phyloP scores from a whole-genome alignment of 2,329 filamentous ascomycete genomes.

The Bretziella fagacearum region DNA sequence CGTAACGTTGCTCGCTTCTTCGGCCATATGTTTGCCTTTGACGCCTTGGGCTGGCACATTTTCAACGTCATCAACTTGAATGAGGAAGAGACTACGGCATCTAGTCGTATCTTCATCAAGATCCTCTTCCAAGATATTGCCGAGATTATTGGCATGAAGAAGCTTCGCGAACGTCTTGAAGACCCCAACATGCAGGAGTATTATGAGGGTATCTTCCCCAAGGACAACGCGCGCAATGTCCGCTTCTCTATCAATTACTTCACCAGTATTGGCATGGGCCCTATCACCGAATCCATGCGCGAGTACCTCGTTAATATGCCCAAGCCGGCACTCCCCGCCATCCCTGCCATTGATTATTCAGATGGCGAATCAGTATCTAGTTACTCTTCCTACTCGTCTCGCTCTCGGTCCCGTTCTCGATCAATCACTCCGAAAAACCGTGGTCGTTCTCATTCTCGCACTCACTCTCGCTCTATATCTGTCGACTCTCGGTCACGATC shows the following conservation, averaged over 20 bases:
- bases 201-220: conserved; percentile 76
- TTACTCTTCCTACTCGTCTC: conserved; percentile 47
- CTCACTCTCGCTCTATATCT: conserved; percentile 12
- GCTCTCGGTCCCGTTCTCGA: conserved; percentile 31
- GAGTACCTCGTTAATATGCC: conserved; percentile 79
- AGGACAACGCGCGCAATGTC: conserved; percentile 73
- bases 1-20: conserved; percentile 94
- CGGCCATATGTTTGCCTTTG: conserved; percentile 71
- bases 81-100: conserved; percentile 92
- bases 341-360: conserved; percentile 40
- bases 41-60: conserved; percentile 85
- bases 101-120: conserved; percentile 95
- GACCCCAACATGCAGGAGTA: conserved; percentile 64
- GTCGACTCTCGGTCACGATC: conserved; percentile 11
- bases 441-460: conserved; percentile 16
- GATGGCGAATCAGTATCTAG: conserved; percentile 59
- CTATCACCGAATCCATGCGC: conserved; percentile 86
- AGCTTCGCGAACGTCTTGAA: conserved; percentile 56
- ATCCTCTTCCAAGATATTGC: conserved; percentile 87
- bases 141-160: conserved; percentile 71
- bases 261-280: conserved; percentile 92
- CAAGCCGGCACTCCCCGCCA: conserved; percentile 59
- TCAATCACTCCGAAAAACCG: conserved; percentile 22
- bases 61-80: conserved; percentile 74
- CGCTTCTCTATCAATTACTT: conserved; percentile 99